Evolutionary conservation across 306 rosid species (phyloP), one percentile per base, ranked within the genome.

Genomic region (Gleditsia sinensis): DNA sequence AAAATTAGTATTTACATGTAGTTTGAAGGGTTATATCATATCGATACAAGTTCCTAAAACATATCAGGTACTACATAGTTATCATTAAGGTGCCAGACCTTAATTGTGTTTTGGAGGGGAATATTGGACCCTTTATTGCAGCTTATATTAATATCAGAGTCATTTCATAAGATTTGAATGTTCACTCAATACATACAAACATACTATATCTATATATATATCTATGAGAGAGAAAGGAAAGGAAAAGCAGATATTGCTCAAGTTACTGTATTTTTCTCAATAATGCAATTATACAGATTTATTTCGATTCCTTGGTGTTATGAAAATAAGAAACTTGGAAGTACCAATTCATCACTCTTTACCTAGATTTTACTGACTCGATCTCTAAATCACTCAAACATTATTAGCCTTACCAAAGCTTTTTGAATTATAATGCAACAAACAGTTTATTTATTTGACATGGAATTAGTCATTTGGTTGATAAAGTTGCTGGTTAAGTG

Each of bases 81-180:
- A 94, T 89, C 76, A 45, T 86, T 30, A 77, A 84, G 71, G 30
- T 86, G 79, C 71, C 89, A 30, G 91, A 83, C 67, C 76, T 86
- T 12, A 79, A 80, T 49, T 83, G 87, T 74, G 83, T 92, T 48
- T 71, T 92, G 79, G 85, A 88, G 69, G 98, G 97, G 58, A 90
- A 83, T 86, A 90, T 92, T 78, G 92, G 85, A 66, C 71, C 89
- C 71, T 71, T 92, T 43, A 83, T 90, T 83, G 88, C 78, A 67
- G 98, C 98, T 83, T 85, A 85, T 80, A 64, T 90, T 30, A 80
- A 75, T 75, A 12, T 42, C 23, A 90, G 94, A 74, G 27, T 75
- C 72, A 23, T 50, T 48, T 30, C 78, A 55, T 57, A 66, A 76
- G 77, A 36, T 34, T 19, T 58, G 37, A 51, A 42, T 43, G 30